Base-by-base conservation (phyloP, 23 red algal species). In the Agarophyton chilense region DNA sequence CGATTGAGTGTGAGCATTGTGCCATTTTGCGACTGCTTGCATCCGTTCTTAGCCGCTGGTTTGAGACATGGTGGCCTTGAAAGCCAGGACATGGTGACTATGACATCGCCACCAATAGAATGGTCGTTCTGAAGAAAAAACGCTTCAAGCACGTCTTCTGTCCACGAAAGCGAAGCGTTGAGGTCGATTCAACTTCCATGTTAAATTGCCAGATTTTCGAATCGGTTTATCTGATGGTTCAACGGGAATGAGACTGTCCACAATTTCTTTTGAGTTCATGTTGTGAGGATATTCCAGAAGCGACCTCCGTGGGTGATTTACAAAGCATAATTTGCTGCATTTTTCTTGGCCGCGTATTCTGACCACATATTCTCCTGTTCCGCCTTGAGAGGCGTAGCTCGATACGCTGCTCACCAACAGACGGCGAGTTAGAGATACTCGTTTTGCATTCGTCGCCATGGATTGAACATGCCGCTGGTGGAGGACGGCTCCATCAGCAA, bases 51-150 rank as follows among this genome's bases (percentile, higher is more conserved):
- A n/a, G n/a, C n/a, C n/a, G n/a, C n/a, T n/a, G n/a, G n/a, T n/a
- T n/a, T n/a, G n/a, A n/a, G n/a, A n/a, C n/a, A n/a, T n/a, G n/a
- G n/a, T 21, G n/a, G n/a, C 2, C n/a, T 21, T 2, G 3, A 2
- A 21, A 17, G 17, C 3, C 51, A 17, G 14, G 2, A 21, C 51
- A 3, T 61, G 25, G 9, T 29, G 2, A 26, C 31, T 25, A 35
- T 65, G 60, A 65, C 60, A 74, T 74, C 24, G 39, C 41, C 16
- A 39, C 68, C 68, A 65, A 65, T 65, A 65, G 31, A 36, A 58
- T 9, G 29, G 55, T 28, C 21, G 8, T 4, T 11, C 22, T 0
- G 55, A 65, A 2, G 11, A 65, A 35, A 0, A 29, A 36, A 10
- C 16, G 1, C 1, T 65, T 14, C 2, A 9, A 17, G 29, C 33